Conservation (phyloP, 2,329 filamentous ascomycete species). For the Colletotrichum sp. region DNA sequence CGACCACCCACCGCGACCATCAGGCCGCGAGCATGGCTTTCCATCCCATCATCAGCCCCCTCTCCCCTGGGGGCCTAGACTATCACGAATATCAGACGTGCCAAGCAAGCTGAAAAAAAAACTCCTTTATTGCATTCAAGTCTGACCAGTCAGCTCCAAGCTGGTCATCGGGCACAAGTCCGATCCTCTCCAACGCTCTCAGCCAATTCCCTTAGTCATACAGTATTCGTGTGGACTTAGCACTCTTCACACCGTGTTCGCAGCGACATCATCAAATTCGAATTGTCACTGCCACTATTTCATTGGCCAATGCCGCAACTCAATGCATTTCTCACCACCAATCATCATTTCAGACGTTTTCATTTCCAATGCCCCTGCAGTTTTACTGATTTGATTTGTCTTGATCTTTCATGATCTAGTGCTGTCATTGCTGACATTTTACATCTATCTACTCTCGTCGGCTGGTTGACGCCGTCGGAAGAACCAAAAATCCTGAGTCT, state of each 20-base stretch:
- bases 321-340: not conserved
- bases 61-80: not conserved
- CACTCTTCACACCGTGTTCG: not conserved
- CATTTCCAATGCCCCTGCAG: not conserved
- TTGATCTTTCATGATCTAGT: slow-evolving; percentile 11
- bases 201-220: not conserved
- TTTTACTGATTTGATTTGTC: not conserved
- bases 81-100: not conserved
- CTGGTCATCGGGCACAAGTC: not conserved
- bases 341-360: not conserved
- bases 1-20: not conserved
- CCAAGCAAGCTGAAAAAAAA: not conserved
- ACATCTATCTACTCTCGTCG: slow-evolving; percentile 6
- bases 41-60: not conserved
- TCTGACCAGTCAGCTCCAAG: not conserved
- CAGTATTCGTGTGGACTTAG: not conserved
- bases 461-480: not conserved
- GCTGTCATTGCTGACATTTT: slow-evolving; percentile 15
- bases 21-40: not conserved
- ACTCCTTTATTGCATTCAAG: not conserved
- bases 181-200: not conserved
- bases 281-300: not conserved
- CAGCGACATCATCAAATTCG: not conserved
- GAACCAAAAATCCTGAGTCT: not conserved
- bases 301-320: not conserved